phyloP scores from a whole-genome alignment of 805 yeast species.

The Ogataea methanolica region DNA sequence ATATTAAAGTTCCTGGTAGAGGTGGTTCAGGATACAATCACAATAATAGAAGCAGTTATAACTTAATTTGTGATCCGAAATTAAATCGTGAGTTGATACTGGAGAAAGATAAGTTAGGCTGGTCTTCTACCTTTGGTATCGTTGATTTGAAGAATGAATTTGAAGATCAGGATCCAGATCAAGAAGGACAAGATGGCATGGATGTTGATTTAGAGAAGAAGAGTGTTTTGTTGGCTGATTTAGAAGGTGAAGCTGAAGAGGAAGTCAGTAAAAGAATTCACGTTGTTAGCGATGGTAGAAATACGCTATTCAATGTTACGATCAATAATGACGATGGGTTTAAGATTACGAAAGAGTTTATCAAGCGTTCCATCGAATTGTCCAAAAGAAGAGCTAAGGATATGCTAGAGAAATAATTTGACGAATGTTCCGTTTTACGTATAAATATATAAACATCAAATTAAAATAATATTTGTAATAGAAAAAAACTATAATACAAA shows the following conservation, averaged over 20 bases:
- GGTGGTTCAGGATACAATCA: conserved; percentile 13
- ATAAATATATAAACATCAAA: neutral
- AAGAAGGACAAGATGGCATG: conserved; percentile 23
- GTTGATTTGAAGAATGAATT: conserved; percentile 38
- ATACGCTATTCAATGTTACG: conserved; percentile 38
- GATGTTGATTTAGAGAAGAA: conserved; percentile 21
- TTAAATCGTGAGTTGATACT: conserved; percentile 35
- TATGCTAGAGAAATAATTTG: conserved; percentile 13
- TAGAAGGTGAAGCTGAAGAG: conserved; percentile 86
- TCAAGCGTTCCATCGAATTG: conserved; percentile 43
- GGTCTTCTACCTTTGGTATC: conserved; percentile 58
- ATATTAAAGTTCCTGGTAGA: conserved; percentile 46
- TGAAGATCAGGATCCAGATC: conserved; percentile 14
- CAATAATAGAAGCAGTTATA: conserved; percentile 43
- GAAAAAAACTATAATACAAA: too few relatives aligned
- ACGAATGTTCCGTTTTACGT: neutral
- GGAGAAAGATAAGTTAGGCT: conserved; percentile 35
- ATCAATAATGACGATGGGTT: conserved; percentile 47
- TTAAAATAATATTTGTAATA: neutral
- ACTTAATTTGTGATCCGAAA: conserved; percentile 52
- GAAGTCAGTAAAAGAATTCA: conserved; percentile 51
- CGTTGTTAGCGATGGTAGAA: conserved; percentile 32
- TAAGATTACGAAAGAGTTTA: conserved; percentile 40
- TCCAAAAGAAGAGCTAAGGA: conserved; percentile 45
- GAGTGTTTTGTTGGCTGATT: conserved; percentile 55